phyloP scores from a whole-genome alignment of 2,329 filamentous ascomycete genomes.

The Chaetomium olivaceum region DNA sequence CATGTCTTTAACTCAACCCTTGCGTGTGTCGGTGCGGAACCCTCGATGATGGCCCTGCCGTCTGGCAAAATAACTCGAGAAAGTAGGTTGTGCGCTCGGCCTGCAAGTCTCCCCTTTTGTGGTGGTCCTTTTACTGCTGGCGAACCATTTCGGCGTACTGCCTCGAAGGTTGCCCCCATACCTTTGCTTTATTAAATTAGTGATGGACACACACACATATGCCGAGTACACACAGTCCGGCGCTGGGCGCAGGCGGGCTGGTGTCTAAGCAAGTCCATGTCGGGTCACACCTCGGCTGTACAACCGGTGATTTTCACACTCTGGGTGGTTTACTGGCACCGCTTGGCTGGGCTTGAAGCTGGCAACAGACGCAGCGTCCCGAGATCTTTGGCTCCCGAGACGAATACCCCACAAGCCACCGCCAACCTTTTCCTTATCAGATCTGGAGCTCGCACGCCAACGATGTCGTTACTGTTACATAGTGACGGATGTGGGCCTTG shows the following conservation, averaged over 20 bases:
- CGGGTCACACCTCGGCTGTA: conserved; percentile 8
- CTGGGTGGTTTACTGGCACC: conserved; percentile 5
- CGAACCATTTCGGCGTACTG: not conserved
- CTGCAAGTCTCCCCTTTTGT: not conserved
- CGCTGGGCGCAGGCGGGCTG: not conserved
- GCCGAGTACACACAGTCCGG: not conserved
- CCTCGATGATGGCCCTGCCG: not conserved
- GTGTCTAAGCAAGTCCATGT: not conserved
- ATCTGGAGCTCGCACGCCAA: conserved; percentile 20
- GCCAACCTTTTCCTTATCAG: conserved; percentile 16
- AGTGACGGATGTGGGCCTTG: not conserved
- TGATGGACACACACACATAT: not conserved
- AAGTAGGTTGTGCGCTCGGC: not conserved
- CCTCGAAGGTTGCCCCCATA: not conserved
- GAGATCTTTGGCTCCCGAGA: conserved; percentile 6
- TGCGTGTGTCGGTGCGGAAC: not conserved
- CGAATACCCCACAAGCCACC: conserved; percentile 1
- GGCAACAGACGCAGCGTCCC: not conserved
- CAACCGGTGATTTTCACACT: conserved; percentile 11
- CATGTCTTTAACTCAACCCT: not conserved
- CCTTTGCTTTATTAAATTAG: not conserved
- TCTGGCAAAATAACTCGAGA: not conserved
- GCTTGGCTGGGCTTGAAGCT: not conserved
- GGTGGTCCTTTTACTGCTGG: not conserved
- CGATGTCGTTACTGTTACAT: not conserved